Base-by-base conservation (phyloP, 208 protist genomes). In the Trypanosoma avium region DNA sequence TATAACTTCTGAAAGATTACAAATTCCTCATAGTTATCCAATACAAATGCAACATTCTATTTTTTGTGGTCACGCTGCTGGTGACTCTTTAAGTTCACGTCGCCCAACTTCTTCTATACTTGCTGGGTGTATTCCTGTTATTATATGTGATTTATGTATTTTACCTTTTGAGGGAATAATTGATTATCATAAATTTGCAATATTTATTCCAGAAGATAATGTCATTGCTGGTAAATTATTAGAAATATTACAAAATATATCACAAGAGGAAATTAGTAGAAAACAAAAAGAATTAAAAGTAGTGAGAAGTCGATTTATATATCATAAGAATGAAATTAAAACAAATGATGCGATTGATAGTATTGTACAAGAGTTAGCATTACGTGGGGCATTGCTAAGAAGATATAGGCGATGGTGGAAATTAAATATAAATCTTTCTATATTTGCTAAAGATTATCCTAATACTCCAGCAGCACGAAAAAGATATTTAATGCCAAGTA, bases 51-150 rank as follows among this genome's bases (percentile, higher is more conserved):
- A 26, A 35, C 30, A 32, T 10, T 52, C 56, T 27, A 40, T 72
- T 30, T 72, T 72, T 21, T 72, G 66, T 56, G 61, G 52, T 26
- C 66, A 72, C 30, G 66, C 66, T n/a, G 66, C 66, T 8, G 66
- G 66, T 3, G 66, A 72, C 22, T 62, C 33, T 8, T 29, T 72
- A 13, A 43, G 21, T 4, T 59, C 54, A n/a, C 38, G 66, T n/a
- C 56, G 66, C 6, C 60, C 60, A 40, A 72, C 66, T 8, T 70
- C 66, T 19, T 62, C 66, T 12, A 26, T 72, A 21, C 57, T 72
- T 2, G 50, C 66, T 7, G 60, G 60, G 7, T 72, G 66, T 38
- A 72, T 72, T 54, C 66, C 66, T 13, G 66, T 72, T 19, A 45
- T 72, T n/a, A 63, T 72, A 26, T 72, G 66, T 38, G 66, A 72